These are phyloP conservation scores for Alternaria gaisen DNA, from an alignment of 2,329 filamentous ascomycete species.

Conservation along the genomic window DNA sequence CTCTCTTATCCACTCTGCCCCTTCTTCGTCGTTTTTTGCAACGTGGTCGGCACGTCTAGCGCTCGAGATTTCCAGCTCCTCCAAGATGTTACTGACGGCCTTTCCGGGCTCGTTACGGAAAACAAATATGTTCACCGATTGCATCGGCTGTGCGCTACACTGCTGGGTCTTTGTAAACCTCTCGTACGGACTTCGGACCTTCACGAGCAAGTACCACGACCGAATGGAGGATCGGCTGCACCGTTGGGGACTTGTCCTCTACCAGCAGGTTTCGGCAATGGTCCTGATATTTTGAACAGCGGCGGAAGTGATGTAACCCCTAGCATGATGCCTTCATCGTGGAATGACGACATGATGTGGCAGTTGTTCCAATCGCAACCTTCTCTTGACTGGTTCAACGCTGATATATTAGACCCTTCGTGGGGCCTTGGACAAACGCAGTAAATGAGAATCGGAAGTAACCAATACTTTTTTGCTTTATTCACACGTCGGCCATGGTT, in stretches of 20 bases:
- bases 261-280: constrained; percentile 3
- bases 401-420: constrained; percentile 41
- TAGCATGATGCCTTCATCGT: constrained; percentile 29
- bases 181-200: constrained; percentile 25
- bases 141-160: constrained; percentile 39
- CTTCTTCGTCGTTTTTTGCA: constrained; percentile 50
- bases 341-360: constrained; percentile 48
- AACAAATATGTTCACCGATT: constrained; percentile 44
- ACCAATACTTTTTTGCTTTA: neutral
- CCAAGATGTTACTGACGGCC: constrained; percentile 38
- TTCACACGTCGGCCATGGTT: neutral
- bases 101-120: constrained; percentile 39
- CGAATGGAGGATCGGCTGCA: neutral
- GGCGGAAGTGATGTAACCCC: constrained; percentile 5
- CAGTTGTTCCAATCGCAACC: constrained; percentile 47
- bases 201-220: neutral
- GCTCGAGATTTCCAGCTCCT: constrained; percentile 42
- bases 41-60: constrained; percentile 48
- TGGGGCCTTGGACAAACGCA: constrained; percentile 29
- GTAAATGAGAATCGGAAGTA: neutral
- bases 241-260: neutral
- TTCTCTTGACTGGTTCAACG: constrained; percentile 47
- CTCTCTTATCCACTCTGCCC: constrained; percentile 47
- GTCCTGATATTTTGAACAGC: neutral
- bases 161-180: constrained; percentile 42